Base-by-base conservation (phyloP, 1,284 basidiomycete species). In the Fomitopsis palustris region DNA sequence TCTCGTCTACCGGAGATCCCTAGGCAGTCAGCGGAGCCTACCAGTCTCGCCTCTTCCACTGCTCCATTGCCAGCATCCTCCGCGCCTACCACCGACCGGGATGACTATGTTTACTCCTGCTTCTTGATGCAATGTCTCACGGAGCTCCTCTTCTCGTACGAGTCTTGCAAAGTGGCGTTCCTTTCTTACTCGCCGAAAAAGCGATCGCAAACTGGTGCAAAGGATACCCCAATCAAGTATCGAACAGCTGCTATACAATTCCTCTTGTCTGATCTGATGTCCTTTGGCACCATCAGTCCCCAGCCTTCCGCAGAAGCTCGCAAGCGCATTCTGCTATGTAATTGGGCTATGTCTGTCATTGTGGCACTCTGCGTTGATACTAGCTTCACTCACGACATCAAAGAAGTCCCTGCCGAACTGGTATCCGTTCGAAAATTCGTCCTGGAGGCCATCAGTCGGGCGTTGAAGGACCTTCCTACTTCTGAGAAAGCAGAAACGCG, bases 51-150 rank as follows among this genome's bases (percentile, higher is more conserved):
- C 7, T 47, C 45, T 21, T 23, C 43, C 12, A 47, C 21, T 23
- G 45, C 25, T 29, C 23, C 14, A 47, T 7, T 25, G 10, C 27
- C 25, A 4, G 29, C 42, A 51, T 2, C 54, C 21, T 8, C 38
- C 6, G 51, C 58, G 10, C 17, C 41, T n/a, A 45, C 57, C 9
- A 35, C 59, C 27, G 64, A 65, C 59, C 63, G 65, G 23, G 67
- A 67, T 27, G 78, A 83, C 61, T 81, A 79, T 67, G 77, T 88
- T 61, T 96, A 96, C 70, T 80, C 85, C 14, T 92, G 89, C 67
- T 94, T 98, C 78, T 75, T 98, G 61, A 92, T 98, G 86, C 93
- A 96, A 69, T 89, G 89, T 63, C 78, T 98, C 53, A 93, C 94
- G 1, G 96, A 99, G 76, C 79, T 98, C 2, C 76, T 97, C 1